phyloP scores from a whole-genome alignment of 768 basidiomycete genomes.

The Lactifluus subvellereus region DNA sequence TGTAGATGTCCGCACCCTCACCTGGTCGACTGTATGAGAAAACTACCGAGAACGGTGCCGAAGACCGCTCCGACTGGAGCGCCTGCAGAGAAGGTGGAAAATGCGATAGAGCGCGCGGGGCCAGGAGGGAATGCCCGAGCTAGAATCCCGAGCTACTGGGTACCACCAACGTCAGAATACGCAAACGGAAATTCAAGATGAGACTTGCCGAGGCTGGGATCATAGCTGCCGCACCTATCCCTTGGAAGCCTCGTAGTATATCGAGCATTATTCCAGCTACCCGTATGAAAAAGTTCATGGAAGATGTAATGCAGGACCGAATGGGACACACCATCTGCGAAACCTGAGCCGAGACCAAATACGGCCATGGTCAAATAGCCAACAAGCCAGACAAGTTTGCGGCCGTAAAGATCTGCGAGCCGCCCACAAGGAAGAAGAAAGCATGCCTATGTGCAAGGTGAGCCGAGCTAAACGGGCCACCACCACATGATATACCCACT shows the following conservation, averaged over 20 bases:
- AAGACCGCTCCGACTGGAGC: constrained; percentile 75
- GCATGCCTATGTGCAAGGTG: constrained; percentile 49
- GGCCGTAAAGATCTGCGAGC: constrained; percentile 75
- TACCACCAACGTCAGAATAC: background rate
- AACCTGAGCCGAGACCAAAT: constrained; percentile 61
- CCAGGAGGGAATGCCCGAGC: constrained; percentile 72
- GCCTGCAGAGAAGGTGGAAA: constrained; percentile 79
- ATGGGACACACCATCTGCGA: constrained; percentile 43
- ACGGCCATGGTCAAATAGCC: constrained; percentile 51
- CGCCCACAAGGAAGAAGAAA: constrained; percentile 70
- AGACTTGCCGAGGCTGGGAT: constrained; percentile 62
- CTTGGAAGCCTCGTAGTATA: constrained; percentile 72
- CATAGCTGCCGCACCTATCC: constrained; percentile 70
- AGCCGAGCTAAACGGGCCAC: background rate
- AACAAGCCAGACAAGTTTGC: constrained; percentile 57
- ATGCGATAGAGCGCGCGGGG: constrained; percentile 63
- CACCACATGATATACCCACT: constrained; percentile 33
- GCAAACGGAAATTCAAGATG: background rate
- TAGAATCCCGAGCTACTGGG: constrained; percentile 67
- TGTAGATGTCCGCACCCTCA: background rate
- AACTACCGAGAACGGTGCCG: constrained; percentile 66
- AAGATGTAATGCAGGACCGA: background rate
- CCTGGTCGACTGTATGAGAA: constrained; percentile 42
- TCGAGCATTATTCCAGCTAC: constrained; percentile 58
- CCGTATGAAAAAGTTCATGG: background rate